Evolutionary conservation across 345 rosid genomes (phyloP).

Genomic region (Durio zibethinus): DNA sequence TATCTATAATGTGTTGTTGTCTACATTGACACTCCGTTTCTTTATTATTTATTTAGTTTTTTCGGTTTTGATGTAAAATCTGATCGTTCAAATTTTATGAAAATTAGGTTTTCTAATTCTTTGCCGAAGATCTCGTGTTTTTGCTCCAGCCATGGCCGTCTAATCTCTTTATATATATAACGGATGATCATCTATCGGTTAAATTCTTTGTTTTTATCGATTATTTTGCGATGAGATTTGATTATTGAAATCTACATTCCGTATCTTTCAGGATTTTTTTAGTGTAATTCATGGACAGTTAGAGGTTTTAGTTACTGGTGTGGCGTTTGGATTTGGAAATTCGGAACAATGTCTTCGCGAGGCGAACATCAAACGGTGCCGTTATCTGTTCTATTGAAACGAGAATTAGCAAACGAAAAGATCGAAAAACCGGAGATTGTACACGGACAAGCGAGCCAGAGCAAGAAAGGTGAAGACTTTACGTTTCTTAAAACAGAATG

Average conservation of each 20-base stretch:
- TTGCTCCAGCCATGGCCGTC: constrained; percentile 6
- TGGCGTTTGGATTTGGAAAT: constrained; percentile 2
- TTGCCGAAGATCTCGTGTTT: constrained; percentile 32
- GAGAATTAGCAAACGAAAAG: constrained; percentile 85
- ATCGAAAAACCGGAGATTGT: constrained; percentile 71
- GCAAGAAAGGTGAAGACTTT: constrained; percentile 98
- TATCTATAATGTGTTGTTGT: neutral
- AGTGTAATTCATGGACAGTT: constrained; percentile 17
- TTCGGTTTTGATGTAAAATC: neutral
- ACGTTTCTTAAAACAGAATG: constrained; percentile 76
- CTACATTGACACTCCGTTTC: constrained; percentile 33
- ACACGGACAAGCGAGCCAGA: constrained; percentile 78
- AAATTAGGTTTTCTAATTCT: neutral
- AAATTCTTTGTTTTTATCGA: neutral
- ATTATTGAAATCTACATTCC: constrained; percentile 10
- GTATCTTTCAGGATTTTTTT: constrained; percentile 16
- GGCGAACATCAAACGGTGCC: constrained; percentile 87
- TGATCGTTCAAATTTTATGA: neutral
- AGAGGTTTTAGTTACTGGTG: constrained; percentile 16
- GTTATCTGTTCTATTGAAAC: constrained; percentile 74
- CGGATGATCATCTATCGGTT: constrained; percentile 4
- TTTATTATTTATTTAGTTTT: constrained; percentile 3
- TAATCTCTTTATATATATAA: neutral
- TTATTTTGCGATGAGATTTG: constrained; percentile 18
- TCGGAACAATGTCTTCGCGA: constrained; percentile 45